Conservation (phyloP, 2,329 filamentous ascomycete genomes). For the Nothophoma quercina region DNA sequence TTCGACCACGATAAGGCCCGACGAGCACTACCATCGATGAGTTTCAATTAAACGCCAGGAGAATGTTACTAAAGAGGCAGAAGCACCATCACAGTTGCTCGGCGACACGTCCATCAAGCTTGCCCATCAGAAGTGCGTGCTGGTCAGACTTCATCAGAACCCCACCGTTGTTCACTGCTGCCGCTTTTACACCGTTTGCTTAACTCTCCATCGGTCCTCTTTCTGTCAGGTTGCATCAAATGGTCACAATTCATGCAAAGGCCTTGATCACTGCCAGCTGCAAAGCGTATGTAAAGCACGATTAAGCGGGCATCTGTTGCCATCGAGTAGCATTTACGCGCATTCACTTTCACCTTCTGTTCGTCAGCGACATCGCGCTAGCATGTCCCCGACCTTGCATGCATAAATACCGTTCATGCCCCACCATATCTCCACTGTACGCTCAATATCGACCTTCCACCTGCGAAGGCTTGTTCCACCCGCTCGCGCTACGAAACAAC, state of each 20-base stretch:
- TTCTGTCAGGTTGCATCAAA: background rate
- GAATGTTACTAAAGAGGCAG: no score
- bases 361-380: background rate
- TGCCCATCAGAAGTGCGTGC: no score
- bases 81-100: no score
- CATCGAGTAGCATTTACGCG: constrained; percentile 8
- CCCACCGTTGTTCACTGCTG: background rate
- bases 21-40: no score
- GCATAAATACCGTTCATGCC: constrained; percentile 11
- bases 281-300: constrained; percentile 12
- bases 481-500: background rate
- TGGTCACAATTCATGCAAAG: background rate
- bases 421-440: background rate
- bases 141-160: background rate
- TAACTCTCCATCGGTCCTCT: background rate
- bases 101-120: no score
- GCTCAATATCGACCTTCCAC: background rate
- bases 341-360: constrained; percentile 24
- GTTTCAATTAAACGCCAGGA: no score
- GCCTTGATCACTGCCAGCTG: background rate
- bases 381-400: background rate
- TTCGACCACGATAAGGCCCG: no score
- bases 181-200: constrained; percentile 1
- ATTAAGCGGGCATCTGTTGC: background rate
- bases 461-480: background rate